Percentiles rank a stretch among this genome's conserved stretches.
phyloP scores from a whole-genome alignment of 2,329 filamentous ascomycete genomes.

The Paraconiothyrium sp. region DNA sequence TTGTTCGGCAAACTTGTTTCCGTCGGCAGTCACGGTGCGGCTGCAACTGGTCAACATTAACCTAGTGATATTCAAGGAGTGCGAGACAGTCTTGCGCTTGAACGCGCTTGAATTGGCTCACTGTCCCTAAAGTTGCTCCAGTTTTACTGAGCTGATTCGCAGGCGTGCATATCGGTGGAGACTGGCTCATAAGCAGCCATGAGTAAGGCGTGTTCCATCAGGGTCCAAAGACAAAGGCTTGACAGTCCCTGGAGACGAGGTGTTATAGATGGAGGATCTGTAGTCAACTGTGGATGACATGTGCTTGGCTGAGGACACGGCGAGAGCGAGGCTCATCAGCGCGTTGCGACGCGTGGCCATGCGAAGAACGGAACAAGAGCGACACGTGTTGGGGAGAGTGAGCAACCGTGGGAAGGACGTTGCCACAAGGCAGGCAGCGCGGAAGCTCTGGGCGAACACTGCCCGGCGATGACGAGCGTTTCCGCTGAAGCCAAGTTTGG shows the following conservation, averaged over 20 bases:
- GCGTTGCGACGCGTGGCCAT: background rate
- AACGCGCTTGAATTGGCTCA: background rate
- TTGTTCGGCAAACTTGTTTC: background rate
- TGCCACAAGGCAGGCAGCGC: constrained; percentile 12
- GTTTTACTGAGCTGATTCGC: background rate
- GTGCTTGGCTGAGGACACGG: constrained; percentile 1
- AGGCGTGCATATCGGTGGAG: background rate
- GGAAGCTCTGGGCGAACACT: constrained; percentile 15
- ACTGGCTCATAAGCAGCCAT: background rate
- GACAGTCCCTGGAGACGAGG: background rate
- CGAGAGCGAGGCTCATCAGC: background rate
- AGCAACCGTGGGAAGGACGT: background rate
- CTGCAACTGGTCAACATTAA: background rate
- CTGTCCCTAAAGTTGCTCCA: background rate
- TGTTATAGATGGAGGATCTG: background rate
- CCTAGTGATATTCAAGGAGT: background rate
- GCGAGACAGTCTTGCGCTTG: background rate
- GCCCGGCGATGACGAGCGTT: constrained; percentile 9
- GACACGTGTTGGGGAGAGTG: background rate
- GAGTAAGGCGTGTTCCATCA: background rate
- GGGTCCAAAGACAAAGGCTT: background rate
- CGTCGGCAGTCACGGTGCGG: constrained; percentile 2
- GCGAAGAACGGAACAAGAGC: background rate
- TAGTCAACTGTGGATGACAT: background rate
- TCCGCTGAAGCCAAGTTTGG: constrained; percentile 16